Evolutionary conservation across 2,329 filamentous ascomycete genomes (phyloP).

Genomic region (Penicillium sp.): DNA sequence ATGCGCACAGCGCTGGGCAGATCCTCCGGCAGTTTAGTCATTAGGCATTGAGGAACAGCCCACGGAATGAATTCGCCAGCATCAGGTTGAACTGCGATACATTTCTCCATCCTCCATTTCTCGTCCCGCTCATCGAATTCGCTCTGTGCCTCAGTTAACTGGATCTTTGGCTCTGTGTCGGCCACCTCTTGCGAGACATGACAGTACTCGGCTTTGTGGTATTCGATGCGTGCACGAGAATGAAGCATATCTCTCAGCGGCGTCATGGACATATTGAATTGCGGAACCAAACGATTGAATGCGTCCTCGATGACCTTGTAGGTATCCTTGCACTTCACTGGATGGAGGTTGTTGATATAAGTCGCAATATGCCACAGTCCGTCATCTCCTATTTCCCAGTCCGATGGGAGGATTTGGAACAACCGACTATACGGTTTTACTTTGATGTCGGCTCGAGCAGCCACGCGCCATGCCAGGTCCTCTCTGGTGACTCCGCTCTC

Average conservation of each 20-base stretch:
- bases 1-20: slow-evolving; percentile 27
- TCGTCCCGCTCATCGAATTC: slow-evolving; percentile 25
- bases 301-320: slow-evolving; percentile 41
- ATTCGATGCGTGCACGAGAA: slow-evolving; percentile 32
- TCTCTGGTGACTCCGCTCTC: slow-evolving; percentile 32
- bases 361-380: slow-evolving; percentile 34
- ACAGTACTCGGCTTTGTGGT: slow-evolving; percentile 29
- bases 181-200: slow-evolving; percentile 22
- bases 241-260: slow-evolving; percentile 34
- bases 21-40: slow-evolving; percentile 26
- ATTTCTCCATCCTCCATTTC: slow-evolving; percentile 26
- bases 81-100: slow-evolving; percentile 27
- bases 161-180: slow-evolving; percentile 13
- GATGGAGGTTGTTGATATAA: slow-evolving; percentile 50
- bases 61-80: slow-evolving; percentile 28
- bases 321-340: slow-evolving; percentile 31
- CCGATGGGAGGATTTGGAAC: slow-evolving; percentile 49
- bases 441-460: slow-evolving; percentile 27
- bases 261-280: slow-evolving; percentile 30
- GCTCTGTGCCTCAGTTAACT: slow-evolving; percentile 18
- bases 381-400: slow-evolving; percentile 35
- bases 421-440: slow-evolving; percentile 30
- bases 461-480: slow-evolving; percentile 31
- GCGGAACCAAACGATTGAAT: slow-evolving; percentile 28
- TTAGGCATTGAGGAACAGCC: slow-evolving; percentile 30